Evolutionary conservation across 306 rosid species (phyloP), one percentile per base, ranked within the genome.

Genomic region (Arachis stenosperma): DNA sequence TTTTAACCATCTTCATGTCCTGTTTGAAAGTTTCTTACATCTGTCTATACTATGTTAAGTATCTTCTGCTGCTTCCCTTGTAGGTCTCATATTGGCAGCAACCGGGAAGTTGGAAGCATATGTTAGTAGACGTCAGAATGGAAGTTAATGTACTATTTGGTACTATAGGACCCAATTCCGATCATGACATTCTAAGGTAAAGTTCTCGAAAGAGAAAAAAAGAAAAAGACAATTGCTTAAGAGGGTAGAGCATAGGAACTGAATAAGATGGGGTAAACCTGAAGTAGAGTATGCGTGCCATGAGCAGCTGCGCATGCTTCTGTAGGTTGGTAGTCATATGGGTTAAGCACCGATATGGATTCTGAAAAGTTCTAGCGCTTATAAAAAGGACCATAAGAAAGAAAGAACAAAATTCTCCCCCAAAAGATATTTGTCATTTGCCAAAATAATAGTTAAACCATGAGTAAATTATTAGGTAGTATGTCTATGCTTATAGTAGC

Each of bases 61-160:
- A 53, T 37, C 50, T 41, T 70, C 41, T 65, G 57, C 59, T 44
- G 27, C 67, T 81, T 78, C 74, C 51, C 77, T 63, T 83, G 78
- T 52, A 95, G 99, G 98, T 91, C 87, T 95, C 56, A 82, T 95
- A 75, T 66, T 90, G 89, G 97, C 99, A 7, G 96, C 98, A 55
- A 88, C 84, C 0, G 89, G 97, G 65, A 87, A 87, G 85, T 84
- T 95, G 81, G 88, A 90, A 79, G 75, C 87, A 12, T 78, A 87
- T 79, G 76, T 83, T 65, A 77, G 82, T 69, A 71, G 79, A 75
- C 84, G 80, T 67, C 77, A 79, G 70, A 88, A 90, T 78, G 90
- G 90, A 77, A 76, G 82, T 75, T 84, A 82, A 86, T 69, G n/a
- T 51, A 62, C 27, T 29, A 42, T 58, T 59, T 11, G 33, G 54